Conservation (phyloP, 2,329 filamentous ascomycete genomes). For the Alternaria atra region DNA sequence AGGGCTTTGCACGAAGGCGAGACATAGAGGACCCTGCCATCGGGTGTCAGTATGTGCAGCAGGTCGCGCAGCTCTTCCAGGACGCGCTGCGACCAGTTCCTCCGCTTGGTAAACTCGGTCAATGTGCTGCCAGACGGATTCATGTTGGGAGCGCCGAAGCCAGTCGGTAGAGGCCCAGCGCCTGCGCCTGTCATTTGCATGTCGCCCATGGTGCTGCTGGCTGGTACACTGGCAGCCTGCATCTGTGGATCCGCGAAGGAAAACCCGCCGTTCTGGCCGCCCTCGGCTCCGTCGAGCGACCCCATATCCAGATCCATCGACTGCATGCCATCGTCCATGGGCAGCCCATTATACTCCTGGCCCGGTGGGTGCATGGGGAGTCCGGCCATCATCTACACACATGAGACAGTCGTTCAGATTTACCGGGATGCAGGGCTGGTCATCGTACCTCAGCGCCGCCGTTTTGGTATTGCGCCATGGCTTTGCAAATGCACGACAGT, state of each 20-base stretch:
- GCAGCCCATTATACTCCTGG: conserved; percentile 42
- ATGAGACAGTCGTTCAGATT: conserved; percentile 30
- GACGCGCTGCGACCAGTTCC: conserved; percentile 87
- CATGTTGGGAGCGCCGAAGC: conserved; percentile 58
- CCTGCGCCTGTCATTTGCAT: conserved; percentile 57
- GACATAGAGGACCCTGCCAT: conserved; percentile 85
- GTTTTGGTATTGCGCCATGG: conserved; percentile 50
- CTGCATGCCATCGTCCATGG: conserved; percentile 57
- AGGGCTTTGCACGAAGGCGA: conserved; percentile 79
- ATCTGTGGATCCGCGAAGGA: conserved; percentile 38
- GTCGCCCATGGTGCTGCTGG: conserved; percentile 39
- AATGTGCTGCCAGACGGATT: conserved; percentile 63
- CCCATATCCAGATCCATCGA: conserved; percentile 57
- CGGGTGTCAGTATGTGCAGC: conserved; percentile 83
- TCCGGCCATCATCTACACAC: conserved; percentile 41
- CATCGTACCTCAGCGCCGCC: conserved; percentile 45
- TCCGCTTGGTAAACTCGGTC: conserved; percentile 71
- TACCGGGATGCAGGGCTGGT: conserved; percentile 17
- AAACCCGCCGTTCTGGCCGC: conserved; percentile 29
- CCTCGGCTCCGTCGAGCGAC: conserved; percentile 37
- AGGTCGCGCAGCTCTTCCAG: conserved; percentile 91
- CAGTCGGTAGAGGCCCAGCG: conserved; percentile 65
- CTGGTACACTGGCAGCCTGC: conserved; percentile 35
- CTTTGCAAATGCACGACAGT: conserved; percentile 16
- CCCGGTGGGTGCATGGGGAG: conserved; percentile 39